Base-by-base conservation (phyloP, 2,329 filamentous ascomycete genomes). In the Arthrobotrys sphaeroides region DNA sequence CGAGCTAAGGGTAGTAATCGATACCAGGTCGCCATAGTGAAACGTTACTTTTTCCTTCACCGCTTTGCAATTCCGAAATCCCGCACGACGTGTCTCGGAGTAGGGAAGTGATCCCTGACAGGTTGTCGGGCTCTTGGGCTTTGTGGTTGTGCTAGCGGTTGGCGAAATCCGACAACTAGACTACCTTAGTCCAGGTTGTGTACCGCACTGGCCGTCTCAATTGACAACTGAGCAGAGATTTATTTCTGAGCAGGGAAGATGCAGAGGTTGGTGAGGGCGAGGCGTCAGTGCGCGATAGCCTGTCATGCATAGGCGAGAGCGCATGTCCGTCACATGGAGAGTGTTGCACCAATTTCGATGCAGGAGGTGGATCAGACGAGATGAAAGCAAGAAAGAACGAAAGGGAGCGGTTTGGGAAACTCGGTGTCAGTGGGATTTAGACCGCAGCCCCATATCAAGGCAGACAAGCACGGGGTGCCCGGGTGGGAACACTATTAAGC, bases 61-160 rank as follows among this genome's bases (percentile, higher is more conserved):
- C 70, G 70, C 70, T 62, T 74, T 74, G 36, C 70, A 28, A 74
- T 74, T 74, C 70, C 70, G 70, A 74, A 74, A 74, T 74, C 70
- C 70, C 70, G 70, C 70, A 74, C 61, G 61, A 74, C 2, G 62
- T 74, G 70, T 74, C 70, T 74, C 70, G 70, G 70, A 74, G 45
- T 24, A 60, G 61, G 18, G 22, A 26, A 33, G 28, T 28, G 45
- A 70, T 70, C 66, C 66, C 66, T 70, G 66, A 20, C 60, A 47
- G 18, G 36, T 33, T n/a, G 55, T 60, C 60, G 43, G 51, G 57
- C 16, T 43, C 33, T 55, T 70, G 55, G 43, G 38, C 13, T 43
- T 43, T 20, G 33, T 36, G 20, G 31, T 49, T 12, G 18, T 49
- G 16, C 18, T 36, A 59, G 59, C 26, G 60, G 45, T 42, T 74